Evolutionary conservation across 768 basidiomycete species (phyloP).

Genomic region (Candolleomyces efflorescens): DNA sequence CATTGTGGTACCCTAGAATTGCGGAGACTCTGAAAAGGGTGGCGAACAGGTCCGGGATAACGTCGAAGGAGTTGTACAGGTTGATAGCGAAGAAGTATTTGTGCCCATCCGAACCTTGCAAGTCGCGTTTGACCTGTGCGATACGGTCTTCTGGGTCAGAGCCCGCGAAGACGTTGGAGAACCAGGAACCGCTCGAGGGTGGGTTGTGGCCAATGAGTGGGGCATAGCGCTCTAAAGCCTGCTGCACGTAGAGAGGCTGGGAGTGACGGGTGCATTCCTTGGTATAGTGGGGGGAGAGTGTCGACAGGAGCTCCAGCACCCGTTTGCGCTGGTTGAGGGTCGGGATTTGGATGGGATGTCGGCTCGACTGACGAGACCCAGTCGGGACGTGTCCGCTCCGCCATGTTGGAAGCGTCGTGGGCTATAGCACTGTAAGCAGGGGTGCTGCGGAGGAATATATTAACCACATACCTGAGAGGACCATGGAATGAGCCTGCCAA

Average conservation of each 20-base stretch:
- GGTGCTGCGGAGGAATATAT: neutral
- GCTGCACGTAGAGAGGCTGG: slow-evolving; percentile 81
- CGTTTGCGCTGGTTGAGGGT: slow-evolving; percentile 81
- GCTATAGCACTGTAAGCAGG: neutral
- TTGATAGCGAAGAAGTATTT: slow-evolving; percentile 99
- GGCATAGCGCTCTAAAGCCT: slow-evolving; percentile 81
- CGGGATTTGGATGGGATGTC: slow-evolving; percentile 68
- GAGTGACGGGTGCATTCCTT: slow-evolving; percentile 84
- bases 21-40: slow-evolving; percentile 92
- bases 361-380: slow-evolving; percentile 47
- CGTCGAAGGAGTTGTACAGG: slow-evolving; percentile 98
- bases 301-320: slow-evolving; percentile 81
- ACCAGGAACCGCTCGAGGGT: slow-evolving; percentile 55
- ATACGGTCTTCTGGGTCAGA: slow-evolving; percentile 33
- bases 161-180: slow-evolving; percentile 35
- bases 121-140: slow-evolving; percentile 31
- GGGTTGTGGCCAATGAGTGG: slow-evolving; percentile 77
- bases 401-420: slow-evolving; percentile 38
- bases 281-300: slow-evolving; percentile 88
- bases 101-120: slow-evolving; percentile 53
- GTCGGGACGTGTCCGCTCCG: slow-evolving; percentile 49
- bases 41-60: slow-evolving; percentile 96
- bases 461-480: slow-evolving; percentile 30
- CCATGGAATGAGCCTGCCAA: slow-evolving; percentile 51
- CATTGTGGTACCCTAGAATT: slow-evolving; percentile 95